Evolutionary conservation across 352 stramenopile species (phyloP), one percentile per base, ranked within the genome.

Genomic region (Globisporangium abappressorium): DNA sequence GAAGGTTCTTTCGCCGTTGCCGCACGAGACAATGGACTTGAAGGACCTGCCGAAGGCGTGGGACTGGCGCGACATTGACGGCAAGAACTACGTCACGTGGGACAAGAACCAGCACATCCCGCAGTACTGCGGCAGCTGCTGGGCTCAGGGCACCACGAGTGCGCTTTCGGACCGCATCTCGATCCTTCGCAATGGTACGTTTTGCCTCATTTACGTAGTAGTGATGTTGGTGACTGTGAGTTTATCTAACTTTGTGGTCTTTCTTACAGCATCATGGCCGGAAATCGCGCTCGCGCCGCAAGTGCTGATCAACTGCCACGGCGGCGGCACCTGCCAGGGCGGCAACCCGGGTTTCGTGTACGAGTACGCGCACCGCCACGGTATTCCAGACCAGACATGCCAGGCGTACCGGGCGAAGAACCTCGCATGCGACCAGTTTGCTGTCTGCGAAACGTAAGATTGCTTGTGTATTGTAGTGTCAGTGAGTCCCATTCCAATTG

Each of bases 21-120:
- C 89, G 34, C 83, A 95, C 62, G 81, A 93, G 54, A 95, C 87
- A 15, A 78, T 98, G 51, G 74, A 91, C 43, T 56, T 83, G 0
- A 72, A 78, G 6, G 80, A 97, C n/a, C 69, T 99, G 9, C 97
- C 97, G 3, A 92, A 97, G 65, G 70, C 59, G 20, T 99, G 98
- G 84, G 93, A 97, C 75, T 99, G 97, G 96, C 89, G 93, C 55
- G 92, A 99, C 71, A 78, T 99, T 1, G 83, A 98, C 69, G 96
- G 97, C 57, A 92, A 85, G 69, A 97, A 91, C 77, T 99, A 96
- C 74, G 84, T 98, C 22, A 99, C 97, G n/a, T 98, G 96, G 84
- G 94, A 97, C 75, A 96, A 99, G 71, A 99, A 99, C 81, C 98
- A 99, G 76, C 98, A 99, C 78, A 98, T 99, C 64, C 97, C 97